Conservation (phyloP, 305 asterid species). For the Solanum hybrid region DNA sequence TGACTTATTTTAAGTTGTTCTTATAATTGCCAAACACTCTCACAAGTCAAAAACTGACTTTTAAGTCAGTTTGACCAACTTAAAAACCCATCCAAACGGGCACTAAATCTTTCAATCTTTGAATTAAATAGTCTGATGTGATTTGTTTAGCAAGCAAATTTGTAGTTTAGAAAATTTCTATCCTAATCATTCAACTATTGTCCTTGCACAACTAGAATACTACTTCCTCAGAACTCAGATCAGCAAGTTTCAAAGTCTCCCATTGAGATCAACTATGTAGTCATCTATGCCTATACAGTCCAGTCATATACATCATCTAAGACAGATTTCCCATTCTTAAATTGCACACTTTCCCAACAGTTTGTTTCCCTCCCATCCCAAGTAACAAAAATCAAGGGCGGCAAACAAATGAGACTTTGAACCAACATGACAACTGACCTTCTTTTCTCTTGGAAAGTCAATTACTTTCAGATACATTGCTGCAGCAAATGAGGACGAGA, state of each 20-base stretch:
- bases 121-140: neutral
- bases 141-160: neutral
- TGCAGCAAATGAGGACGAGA: conserved; percentile 87
- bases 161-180: neutral
- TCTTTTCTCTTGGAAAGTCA: conserved; percentile 64
- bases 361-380: neutral
- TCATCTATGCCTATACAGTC: neutral
- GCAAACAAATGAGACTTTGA: neutral
- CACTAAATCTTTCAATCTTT: too few species aligned
- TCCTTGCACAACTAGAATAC: neutral
- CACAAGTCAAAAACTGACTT: too few species aligned
- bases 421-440: conserved; percentile 36
- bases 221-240: neutral
- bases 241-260: neutral
- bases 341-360: neutral
- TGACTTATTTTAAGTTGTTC: too few species aligned
- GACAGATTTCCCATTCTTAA: neutral
- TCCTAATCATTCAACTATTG: neutral
- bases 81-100: too few species aligned
- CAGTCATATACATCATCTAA: neutral
- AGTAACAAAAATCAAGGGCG: neutral
- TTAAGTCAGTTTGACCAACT: too few species aligned
- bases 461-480: conserved; percentile 82
- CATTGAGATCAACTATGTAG: neutral
- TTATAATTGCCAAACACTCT: too few species aligned